phyloP scores from a whole-genome alignment of 768 basidiomycete genomes.

The Suillus americanus region DNA sequence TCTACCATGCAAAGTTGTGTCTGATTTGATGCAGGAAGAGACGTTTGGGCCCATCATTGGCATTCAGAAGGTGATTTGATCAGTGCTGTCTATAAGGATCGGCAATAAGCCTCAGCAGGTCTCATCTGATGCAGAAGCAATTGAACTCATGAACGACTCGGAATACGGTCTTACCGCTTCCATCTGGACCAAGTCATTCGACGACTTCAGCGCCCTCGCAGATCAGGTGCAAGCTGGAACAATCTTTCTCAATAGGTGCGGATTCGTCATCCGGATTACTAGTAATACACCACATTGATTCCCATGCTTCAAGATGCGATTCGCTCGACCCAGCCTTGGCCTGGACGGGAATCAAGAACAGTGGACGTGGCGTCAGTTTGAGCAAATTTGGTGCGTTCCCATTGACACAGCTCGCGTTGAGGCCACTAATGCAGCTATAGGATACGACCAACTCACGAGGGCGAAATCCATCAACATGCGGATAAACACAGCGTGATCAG shows the following conservation, averaged over 20 bases:
- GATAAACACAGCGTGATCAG: conserved; percentile 46
- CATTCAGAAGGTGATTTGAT: conserved; percentile 73
- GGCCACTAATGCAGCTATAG: conserved; percentile 37
- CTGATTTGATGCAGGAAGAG: conserved; percentile 54
- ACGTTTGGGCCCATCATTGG: conserved; percentile 94
- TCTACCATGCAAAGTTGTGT: neutral
- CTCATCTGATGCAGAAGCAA: conserved; percentile 81
- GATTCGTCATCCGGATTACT: neutral
- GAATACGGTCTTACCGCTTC: conserved; percentile 93
- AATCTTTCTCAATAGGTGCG: conserved; percentile 85
- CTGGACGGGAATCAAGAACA: conserved; percentile 95
- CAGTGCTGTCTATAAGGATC: neutral
- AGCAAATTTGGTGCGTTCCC: conserved; percentile 77
- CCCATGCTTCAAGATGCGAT: conserved; percentile 59
- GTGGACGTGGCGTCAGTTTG: conserved; percentile 87
- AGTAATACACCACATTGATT: neutral
- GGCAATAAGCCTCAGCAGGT: conserved; percentile 44
- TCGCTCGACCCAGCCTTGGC: conserved; percentile 88
- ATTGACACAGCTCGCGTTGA: neutral
- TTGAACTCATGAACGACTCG: conserved; percentile 94
- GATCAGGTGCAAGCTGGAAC: conserved; percentile 86
- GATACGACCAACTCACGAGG: conserved; percentile 83
- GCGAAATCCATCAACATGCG: conserved; percentile 86
- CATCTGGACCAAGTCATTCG: conserved; percentile 87
- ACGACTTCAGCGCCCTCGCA: conserved; percentile 60